Conservation (phyloP, 1,284 basidiomycete species). For the Agroathelia rolfsii region DNA sequence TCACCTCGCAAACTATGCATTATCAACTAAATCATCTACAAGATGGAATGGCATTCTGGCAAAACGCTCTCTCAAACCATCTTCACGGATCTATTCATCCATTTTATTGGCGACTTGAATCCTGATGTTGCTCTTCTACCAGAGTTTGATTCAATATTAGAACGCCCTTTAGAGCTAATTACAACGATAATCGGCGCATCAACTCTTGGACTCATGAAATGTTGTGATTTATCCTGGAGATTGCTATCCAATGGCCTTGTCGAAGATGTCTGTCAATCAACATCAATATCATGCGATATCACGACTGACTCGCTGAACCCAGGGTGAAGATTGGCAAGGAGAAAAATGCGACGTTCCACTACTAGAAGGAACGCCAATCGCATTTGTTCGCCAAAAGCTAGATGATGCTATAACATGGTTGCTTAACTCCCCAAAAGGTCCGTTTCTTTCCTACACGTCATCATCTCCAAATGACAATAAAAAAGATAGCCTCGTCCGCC, state of each 20-base stretch:
- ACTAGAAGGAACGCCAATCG: conserved; percentile 58
- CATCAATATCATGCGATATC: conserved; percentile 3
- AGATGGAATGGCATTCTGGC: conserved; percentile 86
- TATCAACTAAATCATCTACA: conserved; percentile 10
- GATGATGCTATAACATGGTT: conserved; percentile 52
- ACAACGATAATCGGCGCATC: conserved; percentile 64
- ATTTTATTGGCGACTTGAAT: conserved; percentile 53
- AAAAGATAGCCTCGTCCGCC: conserved; percentile 27
- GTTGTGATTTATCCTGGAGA: conserved; percentile 73
- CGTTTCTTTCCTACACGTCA: conserved; percentile 6
- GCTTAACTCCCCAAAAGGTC: conserved; percentile 32
- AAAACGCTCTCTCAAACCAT: conserved; percentile 81
- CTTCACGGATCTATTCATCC: conserved; percentile 74
- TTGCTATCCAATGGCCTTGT: conserved; percentile 68
- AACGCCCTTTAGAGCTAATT: conserved; percentile 48
- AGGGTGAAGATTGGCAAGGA: conserved; percentile 83
- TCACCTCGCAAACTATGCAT: conserved; percentile 10
- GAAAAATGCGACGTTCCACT: conserved; percentile 80
- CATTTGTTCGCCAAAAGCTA: conserved; percentile 46
- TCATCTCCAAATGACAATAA: no score
- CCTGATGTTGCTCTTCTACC: conserved; percentile 40
- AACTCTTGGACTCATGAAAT: conserved; percentile 71
- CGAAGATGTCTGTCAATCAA: conserved; percentile 53
- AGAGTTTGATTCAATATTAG: conserved; percentile 16
- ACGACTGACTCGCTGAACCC: conserved; percentile 9